These are phyloP conservation scores for Aciculosporium take DNA, from an alignment of 2,329 filamentous ascomycete species.

Conservation along the genomic window DNA sequence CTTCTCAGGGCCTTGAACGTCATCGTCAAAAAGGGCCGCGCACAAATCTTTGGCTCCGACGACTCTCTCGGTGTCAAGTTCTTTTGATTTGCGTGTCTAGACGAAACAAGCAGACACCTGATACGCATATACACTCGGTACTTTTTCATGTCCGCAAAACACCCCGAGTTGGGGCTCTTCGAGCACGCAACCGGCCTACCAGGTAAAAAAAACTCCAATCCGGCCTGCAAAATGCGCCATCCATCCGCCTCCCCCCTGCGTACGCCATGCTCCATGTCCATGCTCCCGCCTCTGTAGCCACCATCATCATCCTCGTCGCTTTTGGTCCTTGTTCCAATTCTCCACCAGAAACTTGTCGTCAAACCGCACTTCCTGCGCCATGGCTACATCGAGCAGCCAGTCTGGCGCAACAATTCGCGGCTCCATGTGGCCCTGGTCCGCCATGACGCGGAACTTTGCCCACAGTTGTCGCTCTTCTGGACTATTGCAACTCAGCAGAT, in stretches of 20 bases:
- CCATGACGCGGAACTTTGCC: constrained; percentile 68
- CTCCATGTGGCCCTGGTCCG: constrained; percentile 60
- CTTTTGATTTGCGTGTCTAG: constrained; percentile 43
- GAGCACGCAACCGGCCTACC: background rate
- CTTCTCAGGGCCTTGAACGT: constrained; percentile 66
- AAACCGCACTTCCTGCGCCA: constrained; percentile 70
- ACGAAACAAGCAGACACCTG: background rate
- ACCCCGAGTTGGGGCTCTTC: background rate
- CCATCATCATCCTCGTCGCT: constrained; percentile 4
- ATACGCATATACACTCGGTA: background rate
- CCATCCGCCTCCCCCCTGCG: no score
- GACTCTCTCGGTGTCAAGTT: constrained; percentile 92
- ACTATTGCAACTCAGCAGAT: constrained; percentile 60
- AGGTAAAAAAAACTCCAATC: background rate
- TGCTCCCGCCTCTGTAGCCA: no score
- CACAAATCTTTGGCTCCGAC: constrained; percentile 82
- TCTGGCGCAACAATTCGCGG: constrained; percentile 72
- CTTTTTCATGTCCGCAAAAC: background rate
- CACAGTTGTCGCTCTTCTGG: constrained; percentile 60
- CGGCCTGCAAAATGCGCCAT: constrained; percentile 1
- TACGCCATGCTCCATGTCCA: no score
- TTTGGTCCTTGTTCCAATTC: constrained; percentile 24
- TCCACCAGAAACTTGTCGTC: constrained; percentile 45
- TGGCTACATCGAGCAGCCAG: constrained; percentile 80
- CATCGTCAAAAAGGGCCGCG: constrained; percentile 79